Evolutionary conservation across 2,329 filamentous ascomycete species (phyloP).

Genomic region (Paecilomyces sp.): DNA sequence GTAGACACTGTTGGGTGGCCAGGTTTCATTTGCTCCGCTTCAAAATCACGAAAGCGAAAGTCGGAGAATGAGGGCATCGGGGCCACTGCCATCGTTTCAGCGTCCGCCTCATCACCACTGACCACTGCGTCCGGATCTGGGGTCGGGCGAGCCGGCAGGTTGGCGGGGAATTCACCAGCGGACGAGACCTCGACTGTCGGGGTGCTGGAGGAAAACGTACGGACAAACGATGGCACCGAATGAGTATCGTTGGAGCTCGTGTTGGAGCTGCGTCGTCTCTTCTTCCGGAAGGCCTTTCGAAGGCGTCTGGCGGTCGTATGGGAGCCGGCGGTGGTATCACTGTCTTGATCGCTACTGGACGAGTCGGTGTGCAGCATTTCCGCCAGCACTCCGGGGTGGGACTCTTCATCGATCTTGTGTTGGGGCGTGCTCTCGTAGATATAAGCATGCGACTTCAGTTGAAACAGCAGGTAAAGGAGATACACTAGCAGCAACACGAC

Average conservation of each 20-base stretch:
- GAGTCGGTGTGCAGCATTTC: constrained; percentile 68
- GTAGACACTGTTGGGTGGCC: neutral
- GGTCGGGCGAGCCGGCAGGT: constrained; percentile 14
- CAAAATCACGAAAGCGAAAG: constrained; percentile 42
- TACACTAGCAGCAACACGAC: constrained; percentile 75
- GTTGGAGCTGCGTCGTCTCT: constrained; percentile 68
- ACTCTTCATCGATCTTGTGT: constrained; percentile 80
- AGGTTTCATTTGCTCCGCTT: constrained; percentile 9
- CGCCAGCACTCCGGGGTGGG: constrained; percentile 70
- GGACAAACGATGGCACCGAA: constrained; percentile 34
- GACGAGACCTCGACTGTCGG: constrained; percentile 7
- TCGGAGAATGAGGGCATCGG: constrained; percentile 10
- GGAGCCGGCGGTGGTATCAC: constrained; percentile 56
- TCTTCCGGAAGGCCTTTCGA: constrained; percentile 61
- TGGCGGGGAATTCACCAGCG: constrained; percentile 17
- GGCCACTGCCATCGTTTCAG: constrained; percentile 35
- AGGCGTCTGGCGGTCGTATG: constrained; percentile 65
- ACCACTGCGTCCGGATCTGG: constrained; percentile 26
- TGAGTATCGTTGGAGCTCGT: constrained; percentile 56
- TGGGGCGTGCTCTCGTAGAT: constrained; percentile 85
- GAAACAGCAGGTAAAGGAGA: constrained; percentile 76
- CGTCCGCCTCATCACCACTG: constrained; percentile 49
- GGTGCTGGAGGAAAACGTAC: constrained; percentile 30
- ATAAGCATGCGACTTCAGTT: constrained; percentile 81
- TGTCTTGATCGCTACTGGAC: constrained; percentile 47